These are phyloP conservation scores for Panaeolus papilionaceus DNA, from an alignment of 768 basidiomycete genomes.

Conservation along the genomic window DNA sequence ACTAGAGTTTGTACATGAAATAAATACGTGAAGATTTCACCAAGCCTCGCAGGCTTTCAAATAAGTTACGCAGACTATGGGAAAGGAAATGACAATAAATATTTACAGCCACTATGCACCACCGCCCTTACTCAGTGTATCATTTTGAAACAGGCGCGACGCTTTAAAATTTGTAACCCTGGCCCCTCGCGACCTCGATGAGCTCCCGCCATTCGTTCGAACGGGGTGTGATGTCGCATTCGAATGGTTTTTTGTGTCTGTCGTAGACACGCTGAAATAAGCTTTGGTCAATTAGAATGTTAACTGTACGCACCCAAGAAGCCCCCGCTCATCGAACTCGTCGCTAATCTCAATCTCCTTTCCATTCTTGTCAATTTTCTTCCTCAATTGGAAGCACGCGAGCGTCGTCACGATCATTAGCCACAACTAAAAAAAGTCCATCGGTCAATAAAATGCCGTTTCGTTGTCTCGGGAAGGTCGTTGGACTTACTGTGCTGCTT, in stretches of 20 bases:
- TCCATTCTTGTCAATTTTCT: conserved; percentile 20
- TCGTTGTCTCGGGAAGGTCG: not conserved
- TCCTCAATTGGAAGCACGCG: conserved; percentile 18
- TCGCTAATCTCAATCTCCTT: conserved; percentile 24
- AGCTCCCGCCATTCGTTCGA: conserved; percentile 14
- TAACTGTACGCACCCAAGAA: not conserved
- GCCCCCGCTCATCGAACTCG: conserved; percentile 15
- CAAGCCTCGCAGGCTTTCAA: no score
- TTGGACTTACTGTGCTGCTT: conserved; percentile 15
- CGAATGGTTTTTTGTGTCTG: conserved; percentile 28
- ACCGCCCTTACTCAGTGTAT: no score
- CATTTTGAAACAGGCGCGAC: no score
- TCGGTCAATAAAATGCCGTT: not conserved
- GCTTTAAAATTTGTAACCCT: not conserved
- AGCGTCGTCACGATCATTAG: conserved; percentile 18
- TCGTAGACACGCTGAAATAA: not conserved
- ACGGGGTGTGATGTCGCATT: conserved; percentile 28
- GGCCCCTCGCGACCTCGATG: not conserved
- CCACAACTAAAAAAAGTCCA: conserved; percentile 13
- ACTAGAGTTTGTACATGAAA: no score
- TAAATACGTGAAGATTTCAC: no score
- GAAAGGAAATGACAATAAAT: no score
- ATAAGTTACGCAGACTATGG: no score
- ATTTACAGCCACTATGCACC: no score
- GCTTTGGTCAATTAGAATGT: not conserved